Percentiles rank a stretch among this genome's conserved stretches.
phyloP scores from a whole-genome alignment of 352 stramenopile genomes.

The Phytophthora syringae region DNA sequence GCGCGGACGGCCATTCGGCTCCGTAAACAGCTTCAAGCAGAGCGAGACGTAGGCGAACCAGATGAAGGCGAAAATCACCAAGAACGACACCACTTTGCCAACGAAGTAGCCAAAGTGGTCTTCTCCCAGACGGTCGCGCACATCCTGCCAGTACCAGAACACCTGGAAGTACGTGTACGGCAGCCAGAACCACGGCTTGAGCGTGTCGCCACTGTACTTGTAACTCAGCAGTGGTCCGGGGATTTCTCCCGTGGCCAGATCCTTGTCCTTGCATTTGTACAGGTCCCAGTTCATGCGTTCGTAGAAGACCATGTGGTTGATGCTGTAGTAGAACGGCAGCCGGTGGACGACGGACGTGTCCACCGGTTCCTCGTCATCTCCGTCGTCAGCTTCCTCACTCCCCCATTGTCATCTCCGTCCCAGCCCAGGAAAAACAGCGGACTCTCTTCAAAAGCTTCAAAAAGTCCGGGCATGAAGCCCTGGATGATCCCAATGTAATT shows the following conservation, averaged over 20 bases:
- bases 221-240: slow-evolving; percentile 76
- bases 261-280: slow-evolving; percentile 87
- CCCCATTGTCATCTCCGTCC: slow-evolving; percentile 44
- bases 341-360: slow-evolving; percentile 67
- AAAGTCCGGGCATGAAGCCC: slow-evolving; percentile 79
- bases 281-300: slow-evolving; percentile 88
- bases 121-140: slow-evolving; percentile 63
- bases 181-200: slow-evolving; percentile 87
- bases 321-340: slow-evolving; percentile 86
- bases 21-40: slow-evolving; percentile 71
- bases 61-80: slow-evolving; percentile 65
- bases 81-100: slow-evolving; percentile 58
- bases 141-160: slow-evolving; percentile 82
- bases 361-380: slow-evolving; percentile 29
- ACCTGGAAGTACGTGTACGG: slow-evolving; percentile 85
- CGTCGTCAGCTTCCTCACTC: slow-evolving; percentile 38
- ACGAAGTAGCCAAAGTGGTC: slow-evolving; percentile 73
- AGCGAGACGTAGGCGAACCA: slow-evolving; percentile 76
- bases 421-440: slow-evolving; percentile 72
- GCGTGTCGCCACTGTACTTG: slow-evolving; percentile 78
- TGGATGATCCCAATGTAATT: slow-evolving; percentile 87
- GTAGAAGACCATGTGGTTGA: slow-evolving; percentile 92
- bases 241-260: slow-evolving; percentile 57
- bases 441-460: slow-evolving; percentile 84
- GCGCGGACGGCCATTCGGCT: slow-evolving; percentile 64